Evolutionary conservation across 2,329 filamentous ascomycete species (phyloP).

Genomic region (Colletotrichum scovillei): DNA sequence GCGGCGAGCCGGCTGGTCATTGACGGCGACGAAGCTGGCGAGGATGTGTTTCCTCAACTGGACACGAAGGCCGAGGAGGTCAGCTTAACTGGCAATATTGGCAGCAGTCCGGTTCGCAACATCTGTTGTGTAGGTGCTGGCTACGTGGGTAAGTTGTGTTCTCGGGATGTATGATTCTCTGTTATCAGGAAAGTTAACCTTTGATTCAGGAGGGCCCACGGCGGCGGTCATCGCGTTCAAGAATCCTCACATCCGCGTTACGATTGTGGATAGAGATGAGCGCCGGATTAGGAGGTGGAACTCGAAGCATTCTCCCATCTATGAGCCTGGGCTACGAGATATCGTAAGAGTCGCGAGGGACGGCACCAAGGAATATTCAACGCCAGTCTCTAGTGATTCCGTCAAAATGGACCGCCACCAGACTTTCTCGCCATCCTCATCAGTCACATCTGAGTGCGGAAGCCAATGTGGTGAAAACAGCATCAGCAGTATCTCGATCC

Average conservation of each 20-base stretch:
- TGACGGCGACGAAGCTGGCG: conserved; percentile 34
- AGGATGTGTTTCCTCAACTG: conserved; percentile 28
- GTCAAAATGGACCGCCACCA: too few relatives aligned
- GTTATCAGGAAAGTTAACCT: neutral
- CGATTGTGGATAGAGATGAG: conserved; percentile 78
- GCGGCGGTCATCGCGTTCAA: conserved; percentile 79
- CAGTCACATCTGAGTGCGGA: conserved; percentile 46
- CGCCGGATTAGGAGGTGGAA: conserved; percentile 78
- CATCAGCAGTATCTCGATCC: conserved; percentile 43
- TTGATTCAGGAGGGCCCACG: conserved; percentile 73
- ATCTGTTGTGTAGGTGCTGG: conserved; percentile 82
- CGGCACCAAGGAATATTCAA: conserved; percentile 53
- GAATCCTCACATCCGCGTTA: conserved; percentile 77
- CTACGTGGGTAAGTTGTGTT: conserved; percentile 72
- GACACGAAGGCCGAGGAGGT: neutral
- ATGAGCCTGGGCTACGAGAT: conserved; percentile 77
- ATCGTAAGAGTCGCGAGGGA: conserved; percentile 74
- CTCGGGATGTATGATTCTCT: neutral
- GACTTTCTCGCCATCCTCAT: conserved; percentile 40
- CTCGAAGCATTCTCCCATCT: conserved; percentile 77
- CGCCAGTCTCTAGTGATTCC: too few relatives aligned
- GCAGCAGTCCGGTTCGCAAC: conserved; percentile 55
- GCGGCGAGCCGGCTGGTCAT: conserved; percentile 31
- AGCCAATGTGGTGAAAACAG: conserved; percentile 38
- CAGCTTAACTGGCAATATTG: neutral